phyloP scores from a whole-genome alignment of 2,329 filamentous ascomycete species.

The Pseudocercospora cruenta region DNA sequence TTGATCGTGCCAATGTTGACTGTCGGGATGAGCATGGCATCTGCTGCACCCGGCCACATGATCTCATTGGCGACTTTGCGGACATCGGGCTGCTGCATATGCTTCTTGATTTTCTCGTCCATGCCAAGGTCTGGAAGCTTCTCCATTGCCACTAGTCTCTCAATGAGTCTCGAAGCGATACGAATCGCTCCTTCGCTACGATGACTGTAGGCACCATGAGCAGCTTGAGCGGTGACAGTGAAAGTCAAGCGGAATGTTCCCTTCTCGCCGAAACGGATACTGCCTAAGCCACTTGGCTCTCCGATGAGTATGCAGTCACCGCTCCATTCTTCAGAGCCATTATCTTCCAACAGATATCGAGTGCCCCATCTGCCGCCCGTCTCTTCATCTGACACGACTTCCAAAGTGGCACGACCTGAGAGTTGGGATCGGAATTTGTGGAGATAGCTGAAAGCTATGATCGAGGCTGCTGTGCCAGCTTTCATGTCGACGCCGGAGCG shows the following conservation, averaged over 20 bases:
- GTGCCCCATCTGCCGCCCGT: conserved; percentile 46
- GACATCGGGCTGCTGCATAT: conserved; percentile 39
- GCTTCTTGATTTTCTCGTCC: conserved; percentile 33
- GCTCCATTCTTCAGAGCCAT: conserved; percentile 37
- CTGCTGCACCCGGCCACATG: conserved; percentile 43
- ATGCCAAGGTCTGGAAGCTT: conserved; percentile 33
- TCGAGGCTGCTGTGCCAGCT: conserved; percentile 45
- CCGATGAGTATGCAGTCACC: conserved; percentile 47
- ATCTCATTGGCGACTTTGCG: conserved; percentile 39
- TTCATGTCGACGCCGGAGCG: conserved; percentile 51
- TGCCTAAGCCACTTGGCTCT: conserved; percentile 45
- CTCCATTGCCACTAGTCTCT: conserved; percentile 38
- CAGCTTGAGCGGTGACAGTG: conserved; percentile 39
- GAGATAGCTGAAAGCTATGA: conserved; percentile 46
- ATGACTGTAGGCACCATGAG: conserved; percentile 48
- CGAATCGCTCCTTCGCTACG: conserved; percentile 44
- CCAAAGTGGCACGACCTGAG: conserved; percentile 30
- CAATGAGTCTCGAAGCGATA: conserved; percentile 40
- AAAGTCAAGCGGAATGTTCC: conserved; percentile 47
- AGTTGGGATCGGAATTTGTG: conserved; percentile 24
- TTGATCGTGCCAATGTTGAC: conserved; percentile 48
- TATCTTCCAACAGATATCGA: conserved; percentile 41
- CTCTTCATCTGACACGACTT: conserved; percentile 47
- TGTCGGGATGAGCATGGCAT: conserved; percentile 41
- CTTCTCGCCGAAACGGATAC: conserved; percentile 49